A percentile compares a stretch with the other conserved stretches of the same genome.
Evolutionary conservation across 345 rosid genomes (phyloP).

Genomic region (Trapa incisa): DNA sequence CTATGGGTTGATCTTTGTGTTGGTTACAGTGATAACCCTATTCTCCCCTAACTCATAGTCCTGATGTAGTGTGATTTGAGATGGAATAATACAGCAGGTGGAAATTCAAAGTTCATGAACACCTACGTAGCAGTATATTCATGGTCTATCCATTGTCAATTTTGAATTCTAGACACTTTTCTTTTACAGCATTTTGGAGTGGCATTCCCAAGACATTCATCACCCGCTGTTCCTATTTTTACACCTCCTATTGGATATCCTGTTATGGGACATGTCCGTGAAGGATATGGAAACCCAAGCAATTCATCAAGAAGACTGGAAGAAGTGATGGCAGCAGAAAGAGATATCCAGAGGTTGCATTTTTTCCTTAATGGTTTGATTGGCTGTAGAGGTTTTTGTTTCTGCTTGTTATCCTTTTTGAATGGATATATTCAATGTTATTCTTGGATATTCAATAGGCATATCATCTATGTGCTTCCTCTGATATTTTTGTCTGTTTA

Average conservation of each 20-base stretch:
- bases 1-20: neutral
- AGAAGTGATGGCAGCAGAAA: slow-evolving; percentile 51
- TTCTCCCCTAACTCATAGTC: neutral
- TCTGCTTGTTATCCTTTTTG: neutral
- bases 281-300: slow-evolving; percentile 80
- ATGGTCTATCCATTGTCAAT: neutral
- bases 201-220: slow-evolving; percentile 60
- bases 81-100: neutral
- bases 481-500: slow-evolving; percentile 9
- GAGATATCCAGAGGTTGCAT: slow-evolving; percentile 21
- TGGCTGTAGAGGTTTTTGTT: neutral
- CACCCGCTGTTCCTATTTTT: slow-evolving; percentile 66
- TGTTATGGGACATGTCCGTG: slow-evolving; percentile 38
- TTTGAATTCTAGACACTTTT: neutral
- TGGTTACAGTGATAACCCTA: neutral
- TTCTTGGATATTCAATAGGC: neutral
- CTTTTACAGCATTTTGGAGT: slow-evolving; percentile 72
- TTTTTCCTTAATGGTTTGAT: neutral
- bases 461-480: neutral
- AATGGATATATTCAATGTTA: neutral
- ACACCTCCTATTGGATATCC: slow-evolving; percentile 76
- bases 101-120: neutral
- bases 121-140: neutral
- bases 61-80: neutral
- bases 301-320: slow-evolving; percentile 86